phyloP scores from a whole-genome alignment of 2,329 filamentous ascomycete genomes.

The Coniochaeta sp. region DNA sequence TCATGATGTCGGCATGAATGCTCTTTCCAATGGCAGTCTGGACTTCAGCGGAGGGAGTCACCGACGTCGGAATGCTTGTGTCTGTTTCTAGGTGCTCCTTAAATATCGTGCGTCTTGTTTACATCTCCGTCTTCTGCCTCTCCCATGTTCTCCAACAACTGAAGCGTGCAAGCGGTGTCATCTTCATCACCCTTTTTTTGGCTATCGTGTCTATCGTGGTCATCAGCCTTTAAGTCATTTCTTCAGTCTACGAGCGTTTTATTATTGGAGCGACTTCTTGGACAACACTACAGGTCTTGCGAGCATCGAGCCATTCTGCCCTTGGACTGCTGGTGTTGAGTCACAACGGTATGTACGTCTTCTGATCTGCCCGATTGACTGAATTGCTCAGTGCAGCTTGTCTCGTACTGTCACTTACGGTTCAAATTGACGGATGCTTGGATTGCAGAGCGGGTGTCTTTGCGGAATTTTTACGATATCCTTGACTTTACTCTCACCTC shows the following conservation, averaged over 20 bases:
- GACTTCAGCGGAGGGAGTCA: not conserved
- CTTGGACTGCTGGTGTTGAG: not conserved
- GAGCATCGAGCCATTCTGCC: not conserved
- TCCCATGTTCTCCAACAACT: not conserved
- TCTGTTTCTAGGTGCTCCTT: not conserved
- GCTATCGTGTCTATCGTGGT: slow-evolving; percentile 4
- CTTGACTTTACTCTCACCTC: not conserved
- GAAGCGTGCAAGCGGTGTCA: not conserved
- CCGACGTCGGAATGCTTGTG: not conserved
- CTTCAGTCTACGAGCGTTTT: slow-evolving; percentile 2
- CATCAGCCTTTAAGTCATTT: slow-evolving; percentile 4
- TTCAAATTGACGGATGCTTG: too few species aligned
- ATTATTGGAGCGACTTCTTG: not conserved
- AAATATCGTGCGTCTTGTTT: not conserved
- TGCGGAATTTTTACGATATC: too few species aligned
- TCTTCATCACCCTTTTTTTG: slow-evolving; percentile 2
- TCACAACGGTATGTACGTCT: not conserved
- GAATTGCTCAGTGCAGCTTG: too few species aligned
- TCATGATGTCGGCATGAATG: not conserved
- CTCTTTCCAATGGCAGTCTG: not conserved
- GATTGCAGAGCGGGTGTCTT: too few species aligned
- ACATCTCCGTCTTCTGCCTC: not conserved
- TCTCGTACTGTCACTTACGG: too few species aligned
- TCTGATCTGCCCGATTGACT: too few species aligned
- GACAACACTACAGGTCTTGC: not conserved